These are phyloP conservation scores for Saccharomycopsis sp. DNA, from an alignment of 805 yeast species.

Conservation along the genomic window DNA sequence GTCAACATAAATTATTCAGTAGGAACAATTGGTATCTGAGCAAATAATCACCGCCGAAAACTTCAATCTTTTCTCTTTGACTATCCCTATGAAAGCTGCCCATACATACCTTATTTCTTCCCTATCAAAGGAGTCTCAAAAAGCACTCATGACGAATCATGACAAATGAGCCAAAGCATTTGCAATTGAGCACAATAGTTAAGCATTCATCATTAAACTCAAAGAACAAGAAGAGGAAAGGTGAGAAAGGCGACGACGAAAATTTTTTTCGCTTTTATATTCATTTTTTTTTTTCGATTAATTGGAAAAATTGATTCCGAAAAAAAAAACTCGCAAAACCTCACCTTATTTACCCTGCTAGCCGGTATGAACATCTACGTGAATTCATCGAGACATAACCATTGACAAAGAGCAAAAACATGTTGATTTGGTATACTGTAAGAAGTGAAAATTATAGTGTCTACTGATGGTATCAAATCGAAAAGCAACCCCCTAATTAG, in stretches of 20 bases:
- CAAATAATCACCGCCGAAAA: not conserved
- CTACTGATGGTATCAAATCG: not conserved
- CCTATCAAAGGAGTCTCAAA: not conserved
- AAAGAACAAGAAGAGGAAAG: not conserved
- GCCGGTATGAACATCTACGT: not conserved
- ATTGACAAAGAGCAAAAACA: not conserved
- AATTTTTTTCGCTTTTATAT: not conserved
- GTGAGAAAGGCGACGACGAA: not conserved
- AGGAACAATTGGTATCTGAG: conserved; percentile 1
- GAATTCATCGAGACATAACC: no score
- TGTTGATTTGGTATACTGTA: not conserved
- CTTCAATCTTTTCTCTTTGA: not conserved
- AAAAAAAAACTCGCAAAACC: not conserved
- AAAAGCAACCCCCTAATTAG: no score
- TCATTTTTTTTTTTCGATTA: no score
- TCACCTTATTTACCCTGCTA: not conserved
- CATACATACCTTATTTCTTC: not conserved
- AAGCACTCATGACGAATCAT: not conserved
- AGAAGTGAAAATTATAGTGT: not conserved
- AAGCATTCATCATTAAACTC: no score
- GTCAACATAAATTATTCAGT: not conserved
- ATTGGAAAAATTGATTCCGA: no score
- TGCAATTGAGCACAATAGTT: no score
- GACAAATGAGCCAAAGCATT: no score
- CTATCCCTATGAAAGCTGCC: not conserved